Base-by-base conservation (phyloP, 257 asterid species). In the Thymus quinquecostatus region DNA sequence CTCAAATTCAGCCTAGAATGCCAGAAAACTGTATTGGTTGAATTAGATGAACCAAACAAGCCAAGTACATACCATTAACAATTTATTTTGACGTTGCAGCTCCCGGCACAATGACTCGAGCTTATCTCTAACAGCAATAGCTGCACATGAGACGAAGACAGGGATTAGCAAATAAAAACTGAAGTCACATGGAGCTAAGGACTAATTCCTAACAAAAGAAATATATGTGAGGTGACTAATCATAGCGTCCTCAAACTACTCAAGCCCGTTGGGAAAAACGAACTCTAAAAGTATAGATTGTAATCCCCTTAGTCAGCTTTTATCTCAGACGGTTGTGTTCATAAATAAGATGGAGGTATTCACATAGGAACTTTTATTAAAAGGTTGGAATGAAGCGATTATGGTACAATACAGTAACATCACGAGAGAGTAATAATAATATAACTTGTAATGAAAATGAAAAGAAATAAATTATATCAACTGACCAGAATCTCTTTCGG, bases 41-140 rank as follows among this genome's bases (percentile, higher is more conserved):
- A 70, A 57, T 57, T 54, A 73, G 70, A 68, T 60, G 28, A 29
- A 47, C 30, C 51, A 66, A 64, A 68, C 40, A 76, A 68, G 41
- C 70, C 53, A 70, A 75, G 70, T 55, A 56, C 54, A 51, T 92
- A 92, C 98, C 98, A 89, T 88, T 71, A 95, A 82, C 74, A 81
- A 61, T 82, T 95, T 95, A 85, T 95, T 95, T 80, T 95, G 98
- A 28, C 96, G 96, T 80, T 92, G 99, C 83, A 95, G 87, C 87
- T 92, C 99, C 76, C 99, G 86, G 84, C 99, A 95, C 71, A 92
- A 72, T 62, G 99, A 92, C 86, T 95, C 99, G 28, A 95, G 97
- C 83, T 84, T 95, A 86, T 88, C 96, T 78, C 93, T 87, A 66
- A 95, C 98, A 65, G 97, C 79, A 80, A 89, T 57, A 73, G 98